phyloP scores from a whole-genome alignment of 2,329 filamentous ascomycete species.

The Zymoseptoria crescenta region DNA sequence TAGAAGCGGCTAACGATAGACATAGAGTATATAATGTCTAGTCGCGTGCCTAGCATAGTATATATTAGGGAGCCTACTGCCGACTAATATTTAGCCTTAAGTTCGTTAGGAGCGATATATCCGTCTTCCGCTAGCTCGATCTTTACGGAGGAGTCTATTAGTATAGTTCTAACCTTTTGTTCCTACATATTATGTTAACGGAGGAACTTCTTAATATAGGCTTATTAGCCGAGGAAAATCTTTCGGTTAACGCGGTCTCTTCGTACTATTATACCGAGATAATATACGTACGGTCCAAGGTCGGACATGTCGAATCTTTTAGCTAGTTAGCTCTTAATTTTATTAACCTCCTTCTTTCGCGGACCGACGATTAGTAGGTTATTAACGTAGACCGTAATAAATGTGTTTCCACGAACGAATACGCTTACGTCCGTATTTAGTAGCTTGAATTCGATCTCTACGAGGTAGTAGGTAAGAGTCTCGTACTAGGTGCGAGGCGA shows the following conservation, averaged over 20 bases:
- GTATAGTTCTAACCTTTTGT: background rate
- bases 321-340: background rate
- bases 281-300: slow-evolving; percentile 2
- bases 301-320: slow-evolving; percentile 8
- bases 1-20: no score
- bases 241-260: slow-evolving; percentile 6
- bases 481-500: no score
- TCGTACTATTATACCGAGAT: no score
- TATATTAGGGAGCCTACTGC: no score
- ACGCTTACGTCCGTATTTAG: slow-evolving; percentile 1
- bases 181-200: background rate
- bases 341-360: background rate
- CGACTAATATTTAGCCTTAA: no score
- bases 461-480: no score
- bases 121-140: background rate
- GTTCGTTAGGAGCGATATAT: background rate
- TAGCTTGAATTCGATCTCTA: background rate
- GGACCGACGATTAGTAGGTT: no score
- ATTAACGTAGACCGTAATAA: slow-evolving; percentile 9
- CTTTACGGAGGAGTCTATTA: background rate
- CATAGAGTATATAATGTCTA: no score
- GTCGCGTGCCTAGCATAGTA: no score
- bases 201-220: slow-evolving; percentile 1
- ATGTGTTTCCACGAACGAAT: slow-evolving; percentile 1
- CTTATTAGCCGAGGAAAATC: background rate